These are phyloP conservation scores for Fusarium redolens DNA, from an alignment of 2,329 filamentous ascomycete species.

Conservation along the genomic window DNA sequence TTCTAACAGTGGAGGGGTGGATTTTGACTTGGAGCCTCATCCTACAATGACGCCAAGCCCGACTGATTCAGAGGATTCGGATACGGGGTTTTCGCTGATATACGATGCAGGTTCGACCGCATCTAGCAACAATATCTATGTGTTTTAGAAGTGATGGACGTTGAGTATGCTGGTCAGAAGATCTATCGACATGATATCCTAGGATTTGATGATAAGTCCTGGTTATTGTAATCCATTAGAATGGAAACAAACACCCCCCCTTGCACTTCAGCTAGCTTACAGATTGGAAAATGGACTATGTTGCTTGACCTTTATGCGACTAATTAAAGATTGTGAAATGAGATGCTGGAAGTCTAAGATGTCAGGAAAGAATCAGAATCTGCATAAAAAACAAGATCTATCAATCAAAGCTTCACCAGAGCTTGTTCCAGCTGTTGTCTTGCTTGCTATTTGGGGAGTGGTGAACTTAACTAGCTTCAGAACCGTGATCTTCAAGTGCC, in stretches of 20 bases:
- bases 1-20: background rate
- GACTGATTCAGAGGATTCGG: too few relatives aligned
- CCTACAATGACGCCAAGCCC: background rate
- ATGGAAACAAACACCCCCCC: too few relatives aligned
- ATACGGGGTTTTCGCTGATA: too few relatives aligned
- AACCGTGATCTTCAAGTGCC: too few relatives aligned
- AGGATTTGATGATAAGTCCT: fast-evolving
- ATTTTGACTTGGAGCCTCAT: background rate
- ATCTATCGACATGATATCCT: fast-evolving
- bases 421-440: background rate
- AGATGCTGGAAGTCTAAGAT: fast-evolving
- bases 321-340: background rate
- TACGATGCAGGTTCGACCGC: background rate
- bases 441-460: fast-evolving
- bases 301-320: background rate
- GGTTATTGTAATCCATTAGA: too few relatives aligned
- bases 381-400: fast-evolving
- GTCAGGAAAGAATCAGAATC: too few relatives aligned
- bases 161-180: background rate
- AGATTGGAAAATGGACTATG: background rate
- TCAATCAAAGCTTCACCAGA: too few relatives aligned
- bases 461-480: too few relatives aligned
- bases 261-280: fast-evolving
- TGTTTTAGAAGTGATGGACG: background rate
- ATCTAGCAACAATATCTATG: background rate